A percentile compares a stretch with the other conserved stretches of the same genome.
phyloP scores from a whole-genome alignment of 495 filamentous ascomycete species.

The Aspergillus panamensis region DNA sequence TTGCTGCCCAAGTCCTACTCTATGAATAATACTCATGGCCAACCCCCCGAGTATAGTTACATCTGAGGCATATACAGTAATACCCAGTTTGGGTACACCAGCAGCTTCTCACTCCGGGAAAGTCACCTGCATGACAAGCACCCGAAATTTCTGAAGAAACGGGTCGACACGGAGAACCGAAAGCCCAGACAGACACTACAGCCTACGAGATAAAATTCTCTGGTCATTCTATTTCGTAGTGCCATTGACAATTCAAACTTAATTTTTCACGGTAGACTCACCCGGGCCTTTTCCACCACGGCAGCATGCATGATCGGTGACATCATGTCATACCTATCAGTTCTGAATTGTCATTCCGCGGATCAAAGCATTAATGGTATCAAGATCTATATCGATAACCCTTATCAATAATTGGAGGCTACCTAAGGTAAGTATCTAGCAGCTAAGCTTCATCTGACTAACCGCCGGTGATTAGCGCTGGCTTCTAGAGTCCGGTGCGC shows the following conservation, averaged over 20 bases:
- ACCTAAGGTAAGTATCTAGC: not conserved
- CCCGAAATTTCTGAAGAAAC: not conserved
- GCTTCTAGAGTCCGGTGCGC: not conserved
- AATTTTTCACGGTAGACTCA: too few species aligned
- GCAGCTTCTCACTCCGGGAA: not conserved
- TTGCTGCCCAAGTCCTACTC: slow-evolving; percentile 11
- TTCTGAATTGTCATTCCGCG: not conserved
- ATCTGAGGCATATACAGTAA: not conserved
- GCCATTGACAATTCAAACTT: too few species aligned
- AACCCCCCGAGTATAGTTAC: not conserved
- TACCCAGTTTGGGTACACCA: not conserved
- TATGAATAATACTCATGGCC: not conserved
- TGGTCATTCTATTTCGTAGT: too few species aligned
- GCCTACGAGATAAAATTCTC: too few species aligned
- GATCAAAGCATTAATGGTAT: not conserved
- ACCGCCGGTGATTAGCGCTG: not conserved
- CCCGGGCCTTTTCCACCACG: too few species aligned
- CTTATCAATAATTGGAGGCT: not conserved
- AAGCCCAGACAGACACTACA: too few species aligned
- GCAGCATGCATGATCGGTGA: not conserved
- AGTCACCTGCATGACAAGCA: not conserved
- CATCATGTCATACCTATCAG: not conserved
- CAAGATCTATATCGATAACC: not conserved
- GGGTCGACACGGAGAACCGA: not conserved
- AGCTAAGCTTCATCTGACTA: not conserved